Evolutionary conservation across 441 rosid species (phyloP), one percentile per base, ranked within the genome.

Genomic region (Gossypium laxum): DNA sequence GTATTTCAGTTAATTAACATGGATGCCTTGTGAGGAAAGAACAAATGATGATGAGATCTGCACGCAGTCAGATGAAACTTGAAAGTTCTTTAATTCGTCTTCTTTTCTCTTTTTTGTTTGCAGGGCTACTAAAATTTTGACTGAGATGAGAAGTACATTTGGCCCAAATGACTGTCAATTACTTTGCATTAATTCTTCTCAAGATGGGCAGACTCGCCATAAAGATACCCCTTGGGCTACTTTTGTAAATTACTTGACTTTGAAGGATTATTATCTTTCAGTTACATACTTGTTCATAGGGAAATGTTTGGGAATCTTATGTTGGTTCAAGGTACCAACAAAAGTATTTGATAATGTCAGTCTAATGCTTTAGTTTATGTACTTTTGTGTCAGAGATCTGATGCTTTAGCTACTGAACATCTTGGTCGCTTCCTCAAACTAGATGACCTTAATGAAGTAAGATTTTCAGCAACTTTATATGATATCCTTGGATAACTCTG

Each of bases 111-210:
- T 71, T 69, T 77, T 54, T 71, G 57, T 77, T 67, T 82, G 61
- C 86, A 95, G 99, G 86, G 94, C 95, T 74, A 76, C 88, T 52
- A 89, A 84, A 84, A 80, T 91, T 74, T 80, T 91, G 64, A 63
- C 85, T 68, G 97, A 95, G 76, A 95, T 95, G 99, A 89, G 86
- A 85, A 85, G 83, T 80, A 87, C 96, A 52, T 92, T 87, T 83
- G 98, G 97, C 43, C 77, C 80, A 70, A 86, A 81, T 76, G 91
- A 88, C 51, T 91, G 96, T 80, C 87, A 84, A 72, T 75, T 92
- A 77, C 95, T 95, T 57, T 86, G 93, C 82, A 86, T 93, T 72
- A 92, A 95, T 82, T 95, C 98, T 80, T 88, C 98, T 77, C 82
- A 79, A 80, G 92, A 88, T 78, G 92, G 88, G 74, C 75, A 67